These are phyloP conservation scores for Amniculicola lignicola DNA, from an alignment of 495 filamentous ascomycete species.

Conservation along the genomic window DNA sequence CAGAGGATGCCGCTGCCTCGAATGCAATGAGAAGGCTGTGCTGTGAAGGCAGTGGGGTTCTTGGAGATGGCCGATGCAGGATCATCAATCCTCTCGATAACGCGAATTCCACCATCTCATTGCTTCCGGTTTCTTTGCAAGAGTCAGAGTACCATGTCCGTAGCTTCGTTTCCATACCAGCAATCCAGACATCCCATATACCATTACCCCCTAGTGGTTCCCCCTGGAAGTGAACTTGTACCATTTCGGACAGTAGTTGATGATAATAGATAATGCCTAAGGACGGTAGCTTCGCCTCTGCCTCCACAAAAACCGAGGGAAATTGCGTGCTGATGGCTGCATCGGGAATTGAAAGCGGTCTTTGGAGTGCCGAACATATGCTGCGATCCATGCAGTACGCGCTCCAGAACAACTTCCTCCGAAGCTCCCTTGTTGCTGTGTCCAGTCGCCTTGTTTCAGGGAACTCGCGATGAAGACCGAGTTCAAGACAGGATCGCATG, in stretches of 20 bases:
- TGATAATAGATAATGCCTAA: slow-evolving; percentile 13
- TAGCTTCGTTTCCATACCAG: slow-evolving; percentile 8
- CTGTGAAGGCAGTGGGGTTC: slow-evolving; percentile 15
- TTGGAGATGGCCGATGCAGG: slow-evolving; percentile 13
- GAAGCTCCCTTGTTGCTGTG: not conserved
- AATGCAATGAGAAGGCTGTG: slow-evolving; percentile 11
- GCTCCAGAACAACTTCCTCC: slow-evolving; percentile 15
- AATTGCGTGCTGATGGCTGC: slow-evolving; percentile 18
- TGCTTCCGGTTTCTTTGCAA: slow-evolving; percentile 4
- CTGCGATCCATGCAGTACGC: slow-evolving; percentile 18
- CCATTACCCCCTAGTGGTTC: not conserved
- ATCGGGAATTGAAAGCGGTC: slow-evolving; percentile 13
- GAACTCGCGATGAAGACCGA: slow-evolving; percentile 11
- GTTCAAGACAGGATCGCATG: slow-evolving; percentile 15
- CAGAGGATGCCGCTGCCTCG: slow-evolving; percentile 7
- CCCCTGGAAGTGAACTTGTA: slow-evolving; percentile 18
- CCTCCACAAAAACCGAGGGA: not conserved
- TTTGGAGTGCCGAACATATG: slow-evolving; percentile 12
- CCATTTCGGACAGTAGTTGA: slow-evolving; percentile 11
- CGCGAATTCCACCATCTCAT: slow-evolving; percentile 13
- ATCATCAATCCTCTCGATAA: slow-evolving; percentile 9
- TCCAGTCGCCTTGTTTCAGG: not conserved
- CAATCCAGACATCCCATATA: slow-evolving; percentile 3
- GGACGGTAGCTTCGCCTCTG: not conserved
- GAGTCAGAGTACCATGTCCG: slow-evolving; percentile 4